Evolutionary conservation across 441 rosid genomes (phyloP).

Genomic region (Viola pubescens): DNA sequence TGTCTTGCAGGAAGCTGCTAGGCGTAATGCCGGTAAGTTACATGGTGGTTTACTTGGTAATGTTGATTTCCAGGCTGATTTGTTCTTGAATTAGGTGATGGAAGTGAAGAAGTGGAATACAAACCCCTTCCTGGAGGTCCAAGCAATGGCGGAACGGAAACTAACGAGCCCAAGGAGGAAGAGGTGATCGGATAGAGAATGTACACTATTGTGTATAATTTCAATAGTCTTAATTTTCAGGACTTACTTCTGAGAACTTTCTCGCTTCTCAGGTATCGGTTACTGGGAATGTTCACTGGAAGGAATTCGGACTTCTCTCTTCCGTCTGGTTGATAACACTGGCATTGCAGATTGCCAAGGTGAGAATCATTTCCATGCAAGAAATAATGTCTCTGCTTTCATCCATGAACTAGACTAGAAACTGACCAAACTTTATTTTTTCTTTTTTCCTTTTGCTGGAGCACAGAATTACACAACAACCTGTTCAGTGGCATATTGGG

Average conservation of each 20-base stretch:
- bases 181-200: conserved; percentile 17
- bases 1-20: conserved; percentile 17
- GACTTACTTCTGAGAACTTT: conserved; percentile 8
- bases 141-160: conserved; percentile 8
- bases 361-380: background rate
- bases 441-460: background rate
- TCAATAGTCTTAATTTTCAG: background rate
- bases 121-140: conserved; percentile 23
- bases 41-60: background rate
- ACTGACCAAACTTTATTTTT: background rate
- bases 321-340: conserved; percentile 36
- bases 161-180: conserved; percentile 15
- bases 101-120: conserved; percentile 20
- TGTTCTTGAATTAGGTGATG: conserved; percentile 18
- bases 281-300: conserved; percentile 34
- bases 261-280: conserved; percentile 28
- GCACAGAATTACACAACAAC: conserved; percentile 40
- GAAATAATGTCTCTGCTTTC: background rate
- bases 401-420: conserved; percentile 8
- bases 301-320: conserved; percentile 33
- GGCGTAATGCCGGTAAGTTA: background rate
- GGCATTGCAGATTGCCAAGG: conserved; percentile 38
- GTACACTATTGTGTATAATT: background rate
- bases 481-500: conserved; percentile 49
- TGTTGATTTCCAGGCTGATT: background rate